Conservation (phyloP, 2,329 filamentous ascomycete species). For the Curvularia eragrostidis region DNA sequence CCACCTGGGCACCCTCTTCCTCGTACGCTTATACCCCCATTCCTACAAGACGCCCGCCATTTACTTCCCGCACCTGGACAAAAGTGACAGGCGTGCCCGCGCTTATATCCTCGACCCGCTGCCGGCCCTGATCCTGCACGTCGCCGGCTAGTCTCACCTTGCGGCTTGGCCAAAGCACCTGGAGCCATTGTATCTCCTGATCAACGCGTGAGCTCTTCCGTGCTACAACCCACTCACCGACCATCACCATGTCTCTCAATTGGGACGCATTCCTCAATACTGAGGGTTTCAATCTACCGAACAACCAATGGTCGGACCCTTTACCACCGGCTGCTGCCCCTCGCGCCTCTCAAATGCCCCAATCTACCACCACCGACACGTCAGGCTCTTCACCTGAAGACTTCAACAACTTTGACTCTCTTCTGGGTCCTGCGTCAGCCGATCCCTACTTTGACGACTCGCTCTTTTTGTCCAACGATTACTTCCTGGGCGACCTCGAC, state of each 20-base stretch:
- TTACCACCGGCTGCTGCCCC: slow-evolving; percentile 35
- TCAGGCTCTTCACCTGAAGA: slow-evolving; percentile 43
- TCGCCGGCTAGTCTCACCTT: slow-evolving; percentile 31
- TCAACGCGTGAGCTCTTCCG: slow-evolving; percentile 45
- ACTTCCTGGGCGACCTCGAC: slow-evolving; percentile 50
- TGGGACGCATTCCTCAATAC: slow-evolving; percentile 49
- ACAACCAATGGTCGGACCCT: slow-evolving; percentile 50
- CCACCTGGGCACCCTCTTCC: slow-evolving; percentile 4
- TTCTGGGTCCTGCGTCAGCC: slow-evolving; percentile 38
- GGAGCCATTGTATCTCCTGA: slow-evolving; percentile 46
- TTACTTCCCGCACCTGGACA: slow-evolving; percentile 7
- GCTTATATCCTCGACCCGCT: slow-evolving; percentile 38
- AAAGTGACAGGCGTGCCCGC: slow-evolving; percentile 20
- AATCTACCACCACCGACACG: slow-evolving; percentile 43
- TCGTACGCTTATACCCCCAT: not conserved
- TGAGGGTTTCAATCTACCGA: slow-evolving; percentile 46
- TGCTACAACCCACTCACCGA: slow-evolving; percentile 37
- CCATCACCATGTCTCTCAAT: slow-evolving; percentile 49
- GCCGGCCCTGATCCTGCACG: slow-evolving; percentile 24
- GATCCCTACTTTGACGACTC: slow-evolving; percentile 49
- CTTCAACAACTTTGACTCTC: slow-evolving; percentile 40
- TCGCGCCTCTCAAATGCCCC: slow-evolving; percentile 45
- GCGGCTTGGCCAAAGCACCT: slow-evolving; percentile 35
- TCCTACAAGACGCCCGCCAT: slow-evolving; percentile 2
- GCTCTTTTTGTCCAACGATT: slow-evolving; percentile 48